Conservation (phyloP, 2,329 filamentous ascomycete genomes). For the Clarireedia sp. region DNA sequence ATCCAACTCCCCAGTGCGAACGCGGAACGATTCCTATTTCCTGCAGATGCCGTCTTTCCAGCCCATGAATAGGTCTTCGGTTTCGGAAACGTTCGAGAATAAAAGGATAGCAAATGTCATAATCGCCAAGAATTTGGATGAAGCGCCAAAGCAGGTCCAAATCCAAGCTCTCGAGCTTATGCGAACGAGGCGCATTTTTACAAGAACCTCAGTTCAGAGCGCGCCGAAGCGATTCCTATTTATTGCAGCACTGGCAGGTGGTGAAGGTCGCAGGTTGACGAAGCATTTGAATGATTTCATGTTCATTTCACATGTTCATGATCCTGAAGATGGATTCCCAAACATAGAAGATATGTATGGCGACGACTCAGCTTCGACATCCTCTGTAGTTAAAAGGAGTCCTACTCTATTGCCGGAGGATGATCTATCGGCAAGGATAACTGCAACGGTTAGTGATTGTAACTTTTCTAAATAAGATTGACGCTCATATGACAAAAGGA, state of each 20-base stretch:
- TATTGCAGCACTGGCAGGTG: conserved; percentile 57
- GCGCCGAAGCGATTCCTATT: conserved; percentile 76
- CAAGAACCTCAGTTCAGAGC: conserved; percentile 62
- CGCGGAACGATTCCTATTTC: conserved; percentile 29
- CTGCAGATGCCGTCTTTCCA: conserved; percentile 22
- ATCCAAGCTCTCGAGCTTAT: conserved; percentile 74
- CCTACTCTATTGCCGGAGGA: conserved; percentile 12
- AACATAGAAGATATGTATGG: conserved; percentile 59
- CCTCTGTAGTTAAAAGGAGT: conserved; percentile 29
- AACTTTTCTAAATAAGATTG: background rate
- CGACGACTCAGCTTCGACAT: conserved; percentile 26
- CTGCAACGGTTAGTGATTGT: conserved; percentile 17
- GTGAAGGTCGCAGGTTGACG: conserved; percentile 42
- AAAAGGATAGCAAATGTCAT: conserved; percentile 70
- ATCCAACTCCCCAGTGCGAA: conserved; percentile 22
- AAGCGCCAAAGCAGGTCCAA: conserved; percentile 67
- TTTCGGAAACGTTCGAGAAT: conserved; percentile 35
- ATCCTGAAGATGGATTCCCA: conserved; percentile 60
- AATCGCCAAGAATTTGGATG: conserved; percentile 72
- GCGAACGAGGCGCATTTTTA: conserved; percentile 69
- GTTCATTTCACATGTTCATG: conserved; percentile 81
- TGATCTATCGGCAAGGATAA: conserved; percentile 20
- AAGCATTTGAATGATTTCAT: conserved; percentile 71
- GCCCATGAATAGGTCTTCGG: conserved; percentile 25
- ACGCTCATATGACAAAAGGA: conserved; percentile 20